Base-by-base conservation (phyloP, 179 eudicot genomes). In the Sideroxylon spinosum region DNA sequence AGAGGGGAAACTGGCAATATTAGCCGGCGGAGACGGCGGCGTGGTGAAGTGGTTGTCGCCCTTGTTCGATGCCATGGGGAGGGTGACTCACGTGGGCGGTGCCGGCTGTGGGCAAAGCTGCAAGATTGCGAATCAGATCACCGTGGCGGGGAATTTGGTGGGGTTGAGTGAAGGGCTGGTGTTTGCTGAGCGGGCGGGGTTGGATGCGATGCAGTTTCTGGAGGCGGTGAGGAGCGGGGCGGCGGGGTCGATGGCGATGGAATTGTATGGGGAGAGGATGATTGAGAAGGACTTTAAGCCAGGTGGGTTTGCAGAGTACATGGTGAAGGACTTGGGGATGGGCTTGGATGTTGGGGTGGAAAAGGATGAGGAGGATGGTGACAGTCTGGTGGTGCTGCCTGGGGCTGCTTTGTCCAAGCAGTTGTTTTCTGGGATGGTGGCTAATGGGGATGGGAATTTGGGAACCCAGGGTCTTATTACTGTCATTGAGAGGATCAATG, bases 241-340 rank as follows among this genome's bases (percentile, higher is more conserved):
- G 0, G 98, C 93, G 0, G 95, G 92, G 61, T 91, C 95, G 1
- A 86, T 79, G 88, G 91, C 79, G 71, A 92, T 94, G 97, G 98
- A 91, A 84, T 71, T 94, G 77, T 92, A 88, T 77, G 97, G 98
- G 49, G 74, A 83, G 68, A 86, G 97, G 85, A 92, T 92, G 89
- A 82, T 92, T 26, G 87, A 49, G 53, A 88, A 86, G 86, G 96
- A 93, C 63, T 93, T 86, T 75, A 86, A 61, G 81, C 86, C 96
- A 0, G 97, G 97, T 68, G 97, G 91, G 80, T 91, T 93, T 84
- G 90, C 88, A 3, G 92, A 93, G 86, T 93, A 93, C 50, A 90
- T 93, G 94, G 92, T 93, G 78, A 93, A 93, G 85, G 96, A 93
- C 50, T 81, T 93, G 91, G 97, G 98, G 13, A 90, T 92, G 98